These are phyloP conservation scores for Cyberlindnera veronae DNA, from an alignment of 805 yeast species.

Conservation along the genomic window DNA sequence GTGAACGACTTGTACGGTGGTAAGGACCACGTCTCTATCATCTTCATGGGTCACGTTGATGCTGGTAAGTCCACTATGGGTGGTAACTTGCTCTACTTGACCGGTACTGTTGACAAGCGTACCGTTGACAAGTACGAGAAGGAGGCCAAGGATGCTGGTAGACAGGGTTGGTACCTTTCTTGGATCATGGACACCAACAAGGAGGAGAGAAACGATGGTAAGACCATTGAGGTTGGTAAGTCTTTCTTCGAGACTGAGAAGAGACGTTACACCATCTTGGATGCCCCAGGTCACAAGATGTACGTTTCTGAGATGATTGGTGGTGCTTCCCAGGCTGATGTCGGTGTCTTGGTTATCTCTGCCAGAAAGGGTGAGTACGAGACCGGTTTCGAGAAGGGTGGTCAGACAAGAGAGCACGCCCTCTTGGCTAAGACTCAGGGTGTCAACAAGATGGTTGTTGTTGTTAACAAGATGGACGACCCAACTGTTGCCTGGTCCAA, in stretches of 20 bases:
- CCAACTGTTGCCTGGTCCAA: conserved; percentile 95
- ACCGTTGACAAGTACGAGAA: conserved; percentile 97
- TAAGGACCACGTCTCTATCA: conserved; percentile 93
- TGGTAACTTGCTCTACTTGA: conserved; percentile 88
- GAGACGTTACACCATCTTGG: conserved; percentile 95
- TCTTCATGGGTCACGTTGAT: conserved; percentile 99
- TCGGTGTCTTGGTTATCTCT: conserved; percentile 93
- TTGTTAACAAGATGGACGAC: conserved; percentile 98
- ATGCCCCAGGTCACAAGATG: conserved; percentile 99
- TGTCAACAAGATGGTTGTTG: conserved; percentile 89
- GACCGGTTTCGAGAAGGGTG: conserved; percentile 98
- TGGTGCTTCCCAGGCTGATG: conserved; percentile 99
- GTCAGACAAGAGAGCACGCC: conserved; percentile 98
- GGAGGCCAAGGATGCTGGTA: conserved; percentile 98
- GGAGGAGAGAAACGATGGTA: conserved; percentile 98
- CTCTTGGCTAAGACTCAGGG: conserved; percentile 97
- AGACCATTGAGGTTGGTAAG: conserved; percentile 98
- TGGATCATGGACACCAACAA: conserved; percentile 99
- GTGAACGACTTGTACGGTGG: conserved; percentile 94
- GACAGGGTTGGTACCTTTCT: conserved; percentile 99
- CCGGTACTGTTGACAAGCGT: conserved; percentile 98
- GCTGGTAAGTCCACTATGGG: conserved; percentile 99
- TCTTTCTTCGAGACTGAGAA: conserved; percentile 97
- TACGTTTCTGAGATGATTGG: conserved; percentile 99
- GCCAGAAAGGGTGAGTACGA: conserved; percentile 99